Evolutionary conservation across 2,329 filamentous ascomycete genomes (phyloP), one percentile per base, ranked within the genome.

Genomic region (Botrytis cinerea): DNA sequence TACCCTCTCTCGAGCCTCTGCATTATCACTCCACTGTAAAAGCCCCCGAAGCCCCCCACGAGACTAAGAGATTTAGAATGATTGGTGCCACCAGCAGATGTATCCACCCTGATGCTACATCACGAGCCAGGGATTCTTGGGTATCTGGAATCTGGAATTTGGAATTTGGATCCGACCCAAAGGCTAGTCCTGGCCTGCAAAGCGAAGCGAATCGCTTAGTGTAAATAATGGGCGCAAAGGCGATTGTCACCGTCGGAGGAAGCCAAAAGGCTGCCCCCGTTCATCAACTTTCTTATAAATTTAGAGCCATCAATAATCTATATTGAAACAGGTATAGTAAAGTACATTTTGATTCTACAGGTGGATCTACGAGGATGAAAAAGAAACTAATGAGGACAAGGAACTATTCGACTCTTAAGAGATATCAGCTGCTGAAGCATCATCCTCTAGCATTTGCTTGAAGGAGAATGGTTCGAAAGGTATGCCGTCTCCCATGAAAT

Each of bases 391-490:
- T 70, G 70, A 61, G 25, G n/a, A 73, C 72, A 73, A 70, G 48
- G 51, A 69, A 61, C 18, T 63, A 48, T 60, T 54, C 16, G 62
- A 69, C 45, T 63, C 60, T 77, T 79, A 81, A 51, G 73, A 77
- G 68, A 83, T 89, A 75, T 88, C 86, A 78, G 86, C 87, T 78
- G 88, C 81, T 73, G 88, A 86, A 76, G 90, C 88, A 74, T 96
- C 93, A 82, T 97, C 94, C 83, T 97, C 95, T 77, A 98, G 84
- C 81, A 97, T 84, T 51, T 89, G 86, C 84, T 91, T 90, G 83
- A 98, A 98, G 76, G 92, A 96, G 82, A 98, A 97, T 7, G 95
- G 95, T 80, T 91, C 87, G 83, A 98, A 98, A 2, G 94, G 87
- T 83, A 94, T 90, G 71, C 95, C 95, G 74, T 93, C 92, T 80